Evolutionary conservation across 78 protist species (phyloP), one percentile per base, ranked within the genome.

Genomic region (Bigelowiella natans): DNA sequence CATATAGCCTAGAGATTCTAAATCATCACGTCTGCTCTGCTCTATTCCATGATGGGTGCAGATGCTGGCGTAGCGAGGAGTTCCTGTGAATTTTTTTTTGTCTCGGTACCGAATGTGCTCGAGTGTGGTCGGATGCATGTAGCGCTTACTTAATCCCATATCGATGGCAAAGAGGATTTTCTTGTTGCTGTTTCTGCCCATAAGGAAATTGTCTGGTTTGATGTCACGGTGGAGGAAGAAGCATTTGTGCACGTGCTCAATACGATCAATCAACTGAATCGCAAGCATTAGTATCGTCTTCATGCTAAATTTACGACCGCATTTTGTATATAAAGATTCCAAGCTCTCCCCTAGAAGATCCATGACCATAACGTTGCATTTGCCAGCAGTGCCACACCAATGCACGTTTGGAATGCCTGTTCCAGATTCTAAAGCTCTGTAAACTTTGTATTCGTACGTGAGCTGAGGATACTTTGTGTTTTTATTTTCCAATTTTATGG

Each of bases 301-400:
- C 88, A 95, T 38, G 30, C 94, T 82, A 83, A 83, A 83, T 26
- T 34, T 7, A 37, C 98, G 84, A 82, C 73, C 73, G 18, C 73
- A 51, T 51, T 51, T 51, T 91, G 38, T 31, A 86, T 37, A 36
- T 38, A 37, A 36, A 7, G 39, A 86, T 2, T 3, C 39, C 73
- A 51, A 36, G 39, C 51, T 31, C 30, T 2, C 2, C 26, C 73
- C 99, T 11, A 98, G 94, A 2, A 99, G 94, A 82, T 98, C 99
- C 94, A 97, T 96, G 36, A 98, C 95, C 95, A 95, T 92, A 26
- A 95, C 95, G 29, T 94, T 94, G 92, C 92, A 94, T 63, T 94
- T 93, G 3, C 99, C 99, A 38, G 98, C 99, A 0, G 94, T 91
- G 0, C 99, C 99, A 90, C 85, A 97, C 97, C 98, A 99, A 39